Base-by-base conservation (phyloP, 2,329 filamentous ascomycete species). In the Lasiodiplodia gonubiensis region DNA sequence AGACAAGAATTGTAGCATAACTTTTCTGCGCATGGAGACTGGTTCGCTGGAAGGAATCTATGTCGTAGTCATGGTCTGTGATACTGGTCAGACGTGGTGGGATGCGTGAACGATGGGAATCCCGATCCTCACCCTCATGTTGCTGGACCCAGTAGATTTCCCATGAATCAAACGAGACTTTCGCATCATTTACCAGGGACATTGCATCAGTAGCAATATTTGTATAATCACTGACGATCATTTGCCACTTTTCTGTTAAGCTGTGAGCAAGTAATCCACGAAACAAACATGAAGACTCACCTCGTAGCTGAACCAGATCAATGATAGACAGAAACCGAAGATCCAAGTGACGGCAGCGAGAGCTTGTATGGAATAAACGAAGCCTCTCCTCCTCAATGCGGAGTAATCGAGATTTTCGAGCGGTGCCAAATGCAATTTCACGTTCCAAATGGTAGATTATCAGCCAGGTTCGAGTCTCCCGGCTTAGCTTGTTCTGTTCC, bases 371-470 rank as follows among this genome's bases (percentile, higher is more conserved):
- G n/a, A 63, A 48, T 2, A 2, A 18, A 7, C n/a, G 18, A 3
- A 51, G 27, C 25, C 14, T 12, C 2, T 7, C 27, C 6, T 51
- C 42, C 1, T 51, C 46, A 4, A 51, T 21, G 3, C 12, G 16
- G 11, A 18, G 5, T 12, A 63, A 37, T 4, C 46, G 59, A 37
- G 59, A 51, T 8, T 63, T 33, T 5, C 59, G 42, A 16, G 59
- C 46, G 11, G 59, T 63, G 12, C 59, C 59, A 21, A 51, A 63
- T 51, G 59, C 59, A 6, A 63, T 63, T 18, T 63, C 59, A 10
- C 59, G 59, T 37, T 63, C 59, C 25, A 63, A 25, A 52, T 63
- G 59, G 21, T 51, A 63, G 7, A 63, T 27, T 18, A 63, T 63
- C 10, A 63, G 42, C 59, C 59, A 63, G 4, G 59, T 63, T 2